Conservation (phyloP, 352 stramenopile species). For the Phytophthora kernoviae region DNA sequence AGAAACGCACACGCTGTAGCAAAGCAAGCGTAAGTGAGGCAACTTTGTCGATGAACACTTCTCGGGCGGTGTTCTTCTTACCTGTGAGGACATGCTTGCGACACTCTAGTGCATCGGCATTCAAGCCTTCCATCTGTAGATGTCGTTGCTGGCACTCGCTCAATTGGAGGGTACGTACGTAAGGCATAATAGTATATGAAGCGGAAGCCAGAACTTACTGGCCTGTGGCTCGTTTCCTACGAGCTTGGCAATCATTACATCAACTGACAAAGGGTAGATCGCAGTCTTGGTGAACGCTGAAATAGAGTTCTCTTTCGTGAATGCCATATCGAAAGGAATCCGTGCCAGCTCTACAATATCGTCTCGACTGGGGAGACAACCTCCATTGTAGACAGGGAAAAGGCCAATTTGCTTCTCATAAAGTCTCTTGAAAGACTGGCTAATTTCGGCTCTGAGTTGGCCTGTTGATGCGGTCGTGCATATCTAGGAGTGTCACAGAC, state of each 20-base stretch:
- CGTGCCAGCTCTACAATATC: not conserved
- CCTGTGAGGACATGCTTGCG: not conserved
- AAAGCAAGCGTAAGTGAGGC: too few species aligned
- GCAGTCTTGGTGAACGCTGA: not conserved
- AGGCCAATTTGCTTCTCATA: not conserved
- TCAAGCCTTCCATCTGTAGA: not conserved
- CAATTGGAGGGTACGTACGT: not conserved
- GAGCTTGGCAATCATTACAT: not conserved
- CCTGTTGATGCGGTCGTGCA: not conserved
- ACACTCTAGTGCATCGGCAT: not conserved
- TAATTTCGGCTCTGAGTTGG: not conserved
- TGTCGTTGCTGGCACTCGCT: not conserved
- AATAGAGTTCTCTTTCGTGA: not conserved
- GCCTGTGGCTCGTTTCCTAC: not conserved
- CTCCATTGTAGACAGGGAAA: not conserved
- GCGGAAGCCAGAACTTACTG: not conserved
- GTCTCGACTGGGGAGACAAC: not conserved
- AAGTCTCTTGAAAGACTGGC: not conserved
- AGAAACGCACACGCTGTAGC: too few species aligned
- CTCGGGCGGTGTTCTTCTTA: not conserved
- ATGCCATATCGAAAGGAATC: not conserved
- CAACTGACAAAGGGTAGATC: not conserved
- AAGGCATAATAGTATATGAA: not conserved
- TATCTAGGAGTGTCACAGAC: too few species aligned
- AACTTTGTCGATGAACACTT: not conserved